Evolutionary conservation across 2,329 filamentous ascomycete species (phyloP), one percentile per base, ranked within the genome.

Genomic region (Rutstroemia sp.): DNA sequence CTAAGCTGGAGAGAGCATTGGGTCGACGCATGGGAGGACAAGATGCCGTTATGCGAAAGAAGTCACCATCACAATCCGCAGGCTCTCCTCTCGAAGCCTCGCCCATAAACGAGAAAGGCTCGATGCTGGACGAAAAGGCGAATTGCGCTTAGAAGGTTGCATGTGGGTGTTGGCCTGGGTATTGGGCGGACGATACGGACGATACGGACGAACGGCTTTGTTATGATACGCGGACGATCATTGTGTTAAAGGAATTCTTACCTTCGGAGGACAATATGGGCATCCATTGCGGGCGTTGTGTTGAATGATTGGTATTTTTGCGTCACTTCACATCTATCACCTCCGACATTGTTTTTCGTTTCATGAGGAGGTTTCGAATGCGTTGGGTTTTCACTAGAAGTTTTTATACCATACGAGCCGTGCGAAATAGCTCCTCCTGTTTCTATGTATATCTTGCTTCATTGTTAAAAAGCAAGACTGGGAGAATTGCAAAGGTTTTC

Each of bases 1-100:
- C 86, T n/a, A 89, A 89, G 72, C 75, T 89, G 51, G 86, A 89
- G 69, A 78, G 86, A 56, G 86, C 86, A 3, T 75, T 89, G 30
- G 79, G 80, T 55, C 74, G 86, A 62, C 76, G 86, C 66, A 87
- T 89, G 84, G 82, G 79, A 9, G 73, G 83, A 49, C 86, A 89
- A 69, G 86, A 89, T 70, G 86, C 86, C 45, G 79, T 83, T 67
- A 84, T 86, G 71, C 78, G 79, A 64, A 47, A 46, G 41, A 58
- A 41, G 38, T 46, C 42, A 37, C 37, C 45, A 45, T 54, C 38
- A 46, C 44, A 47, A 45, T 34, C 50, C 30, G 44, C 30, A 21
- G 51, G 37, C 10, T 54, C 51, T 17, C 41, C 51, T 48, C 38
- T 41, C 38, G 8, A 30, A 8, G 17, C 51, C 14, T 19, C 42